Percentiles rank a stretch among this genome's conserved stretches.
Evolutionary conservation across 352 stramenopile genomes (phyloP).

Genomic region (Pythium dissimile): DNA sequence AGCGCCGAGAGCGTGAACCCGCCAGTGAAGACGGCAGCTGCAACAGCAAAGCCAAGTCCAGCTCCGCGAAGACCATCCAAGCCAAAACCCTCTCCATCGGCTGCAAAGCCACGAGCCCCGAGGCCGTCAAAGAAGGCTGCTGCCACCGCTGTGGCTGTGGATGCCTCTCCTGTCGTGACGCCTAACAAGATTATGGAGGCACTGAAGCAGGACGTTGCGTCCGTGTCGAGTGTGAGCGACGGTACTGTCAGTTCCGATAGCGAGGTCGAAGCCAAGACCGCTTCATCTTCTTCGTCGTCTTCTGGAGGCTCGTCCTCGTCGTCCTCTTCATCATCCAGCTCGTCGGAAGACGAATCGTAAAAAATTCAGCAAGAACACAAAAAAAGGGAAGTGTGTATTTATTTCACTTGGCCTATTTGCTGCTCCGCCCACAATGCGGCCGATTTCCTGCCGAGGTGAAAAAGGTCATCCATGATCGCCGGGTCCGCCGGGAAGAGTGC

Average conservation of each 20-base stretch:
- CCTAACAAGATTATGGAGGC: background rate
- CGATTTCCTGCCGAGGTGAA: constrained; percentile 47
- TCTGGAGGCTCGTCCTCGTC: constrained; percentile 30
- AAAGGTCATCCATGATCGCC: constrained; percentile 62
- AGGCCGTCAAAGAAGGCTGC: constrained; percentile 1
- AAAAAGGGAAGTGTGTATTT: background rate
- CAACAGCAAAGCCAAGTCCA: background rate
- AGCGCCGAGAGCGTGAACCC: background rate
- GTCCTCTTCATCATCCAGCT: constrained; percentile 48
- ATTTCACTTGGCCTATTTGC: background rate
- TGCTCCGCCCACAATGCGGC: constrained; percentile 46
- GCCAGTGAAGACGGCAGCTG: background rate
- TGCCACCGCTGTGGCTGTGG: background rate
- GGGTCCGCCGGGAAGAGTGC: constrained; percentile 54
- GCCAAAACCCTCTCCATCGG: background rate
- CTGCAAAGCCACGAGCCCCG: constrained; percentile 3
- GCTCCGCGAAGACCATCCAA: background rate
- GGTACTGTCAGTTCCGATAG: constrained; percentile 18
- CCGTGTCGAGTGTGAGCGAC: constrained; percentile 14
- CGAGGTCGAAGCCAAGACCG: constrained; percentile 31
- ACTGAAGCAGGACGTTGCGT: background rate
- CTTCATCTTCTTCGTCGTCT: constrained; percentile 47
- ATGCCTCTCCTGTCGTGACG: background rate
- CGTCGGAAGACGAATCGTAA: constrained; percentile 34
- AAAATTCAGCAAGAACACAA: background rate